A percentile compares a stretch with the other conserved stretches of the same genome.
phyloP scores from a whole-genome alignment of 345 rosid species.

The Camelina neglecta region DNA sequence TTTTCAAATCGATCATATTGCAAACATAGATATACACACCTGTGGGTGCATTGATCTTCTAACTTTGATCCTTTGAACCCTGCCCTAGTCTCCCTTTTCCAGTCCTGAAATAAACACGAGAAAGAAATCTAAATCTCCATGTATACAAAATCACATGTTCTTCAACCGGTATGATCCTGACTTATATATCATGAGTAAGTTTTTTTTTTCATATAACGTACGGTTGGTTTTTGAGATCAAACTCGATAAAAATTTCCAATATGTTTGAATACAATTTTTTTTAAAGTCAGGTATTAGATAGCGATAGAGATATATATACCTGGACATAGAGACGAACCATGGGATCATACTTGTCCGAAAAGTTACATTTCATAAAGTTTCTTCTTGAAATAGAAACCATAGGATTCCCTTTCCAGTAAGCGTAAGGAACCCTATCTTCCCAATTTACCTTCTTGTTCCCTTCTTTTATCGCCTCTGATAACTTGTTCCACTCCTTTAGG shows the following conservation, averaged over 20 bases:
- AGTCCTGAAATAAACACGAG: slow-evolving; percentile 42
- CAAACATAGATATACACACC: slow-evolving; percentile 34
- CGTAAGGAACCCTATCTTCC: slow-evolving; percentile 66
- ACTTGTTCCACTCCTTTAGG: slow-evolving; percentile 63
- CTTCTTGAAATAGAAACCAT: slow-evolving; percentile 44
- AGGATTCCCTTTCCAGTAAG: slow-evolving; percentile 76
- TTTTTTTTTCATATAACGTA: neutral
- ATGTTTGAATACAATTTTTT: neutral
- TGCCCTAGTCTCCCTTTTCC: slow-evolving; percentile 44
- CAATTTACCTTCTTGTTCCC: slow-evolving; percentile 56
- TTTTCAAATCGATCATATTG: neutral
- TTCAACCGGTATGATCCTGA: neutral
- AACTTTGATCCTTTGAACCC: slow-evolving; percentile 53
- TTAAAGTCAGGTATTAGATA: neutral
- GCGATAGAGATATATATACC: slow-evolving; percentile 33
- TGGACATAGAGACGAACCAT: slow-evolving; percentile 51
- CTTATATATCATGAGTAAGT: too few species aligned
- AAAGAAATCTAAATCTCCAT: neutral
- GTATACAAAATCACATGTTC: neutral
- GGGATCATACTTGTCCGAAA: slow-evolving; percentile 47
- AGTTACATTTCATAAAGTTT: slow-evolving; percentile 60
- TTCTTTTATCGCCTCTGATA: slow-evolving; percentile 49
- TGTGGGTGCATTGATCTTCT: slow-evolving; percentile 63
- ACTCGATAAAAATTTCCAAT: neutral
- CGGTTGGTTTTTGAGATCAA: neutral